These are phyloP conservation scores for Micractinium sp. DNA, from an alignment of 139 green algal species.

Conservation along the genomic window DNA sequence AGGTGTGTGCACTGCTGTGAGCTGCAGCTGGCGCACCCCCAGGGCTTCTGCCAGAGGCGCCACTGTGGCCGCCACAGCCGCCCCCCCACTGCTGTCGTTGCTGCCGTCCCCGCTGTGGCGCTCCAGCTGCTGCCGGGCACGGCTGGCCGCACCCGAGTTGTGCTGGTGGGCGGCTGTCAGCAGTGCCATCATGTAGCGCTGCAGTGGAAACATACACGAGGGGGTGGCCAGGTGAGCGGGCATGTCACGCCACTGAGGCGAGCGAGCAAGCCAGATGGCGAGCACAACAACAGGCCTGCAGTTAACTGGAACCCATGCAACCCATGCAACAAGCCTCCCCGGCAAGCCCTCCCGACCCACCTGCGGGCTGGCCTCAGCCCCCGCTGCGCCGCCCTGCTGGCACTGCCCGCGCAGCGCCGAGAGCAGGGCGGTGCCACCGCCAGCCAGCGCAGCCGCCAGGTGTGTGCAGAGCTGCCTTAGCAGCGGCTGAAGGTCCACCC, in stretches of 20 bases:
- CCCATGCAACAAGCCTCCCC: neutral
- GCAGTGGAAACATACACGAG: neutral
- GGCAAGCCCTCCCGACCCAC: neutral
- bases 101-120: neutral
- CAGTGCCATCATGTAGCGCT: conserved; percentile 32
- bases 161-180: conserved; percentile 23
- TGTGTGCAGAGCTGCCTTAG: conserved; percentile 32
- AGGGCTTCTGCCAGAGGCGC: neutral
- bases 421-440: neutral
- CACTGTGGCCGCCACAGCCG: neutral
- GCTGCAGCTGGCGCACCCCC: neutral
- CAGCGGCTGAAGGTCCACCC: conserved; percentile 53
- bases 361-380: conserved; percentile 6
- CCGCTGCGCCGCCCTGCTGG: neutral
- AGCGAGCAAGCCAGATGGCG: neutral
- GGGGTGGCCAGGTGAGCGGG: too few relatives aligned
- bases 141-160: neutral
- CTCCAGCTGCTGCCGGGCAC: neutral
- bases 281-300: neutral
- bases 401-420: neutral
- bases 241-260: too few relatives aligned
- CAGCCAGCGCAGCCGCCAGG: neutral
- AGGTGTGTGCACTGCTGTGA: neutral
- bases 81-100: too few relatives aligned
- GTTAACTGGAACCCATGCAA: neutral